phyloP scores from a whole-genome alignment of 73 alveolate species.

The Urostyla sp. region DNA sequence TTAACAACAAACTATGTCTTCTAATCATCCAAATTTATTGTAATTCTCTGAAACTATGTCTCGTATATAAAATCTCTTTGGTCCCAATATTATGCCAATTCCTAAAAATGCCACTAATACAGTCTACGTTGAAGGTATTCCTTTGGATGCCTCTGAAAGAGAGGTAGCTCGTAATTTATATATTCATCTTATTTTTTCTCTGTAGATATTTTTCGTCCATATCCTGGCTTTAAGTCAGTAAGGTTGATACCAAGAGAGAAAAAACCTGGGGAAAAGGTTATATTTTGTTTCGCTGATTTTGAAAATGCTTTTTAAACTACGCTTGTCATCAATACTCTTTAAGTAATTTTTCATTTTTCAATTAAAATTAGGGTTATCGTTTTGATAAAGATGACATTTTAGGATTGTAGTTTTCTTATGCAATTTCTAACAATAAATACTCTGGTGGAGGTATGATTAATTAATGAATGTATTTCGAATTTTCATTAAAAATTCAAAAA shows the following conservation, averaged over 20 bases:
- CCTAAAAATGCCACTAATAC: constrained; percentile 89
- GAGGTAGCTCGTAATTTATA: constrained; percentile 92
- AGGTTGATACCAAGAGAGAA: constrained; percentile 87
- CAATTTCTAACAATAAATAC: constrained; percentile 67
- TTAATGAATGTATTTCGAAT: too few species aligned
- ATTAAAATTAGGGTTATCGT: constrained; percentile 82
- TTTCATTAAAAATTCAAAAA: too few species aligned
- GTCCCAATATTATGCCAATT: constrained; percentile 62
- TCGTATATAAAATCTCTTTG: constrained; percentile 31
- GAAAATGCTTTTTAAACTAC: constrained; percentile 92
- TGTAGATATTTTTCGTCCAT: constrained; percentile 92
- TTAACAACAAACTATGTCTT: too few species aligned
- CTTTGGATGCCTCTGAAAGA: constrained; percentile 93
- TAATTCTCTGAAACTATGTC: constrained; percentile 10
- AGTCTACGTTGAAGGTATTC: constrained; percentile 96
- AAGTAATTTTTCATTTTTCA: constrained; percentile 56
- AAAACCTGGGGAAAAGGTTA: constrained; percentile 88
- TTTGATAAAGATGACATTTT: constrained; percentile 89
- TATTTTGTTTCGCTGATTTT: constrained; percentile 93
- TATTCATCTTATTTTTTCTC: background rate
- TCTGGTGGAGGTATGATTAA: too few species aligned
- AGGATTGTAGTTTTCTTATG: constrained; percentile 93
- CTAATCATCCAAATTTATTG: background rate
- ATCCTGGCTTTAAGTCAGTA: constrained; percentile 92
- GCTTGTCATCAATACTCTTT: constrained; percentile 90